Evolutionary conservation across 1,284 basidiomycete species (phyloP).

Genomic region (Fomes fomentarius): DNA sequence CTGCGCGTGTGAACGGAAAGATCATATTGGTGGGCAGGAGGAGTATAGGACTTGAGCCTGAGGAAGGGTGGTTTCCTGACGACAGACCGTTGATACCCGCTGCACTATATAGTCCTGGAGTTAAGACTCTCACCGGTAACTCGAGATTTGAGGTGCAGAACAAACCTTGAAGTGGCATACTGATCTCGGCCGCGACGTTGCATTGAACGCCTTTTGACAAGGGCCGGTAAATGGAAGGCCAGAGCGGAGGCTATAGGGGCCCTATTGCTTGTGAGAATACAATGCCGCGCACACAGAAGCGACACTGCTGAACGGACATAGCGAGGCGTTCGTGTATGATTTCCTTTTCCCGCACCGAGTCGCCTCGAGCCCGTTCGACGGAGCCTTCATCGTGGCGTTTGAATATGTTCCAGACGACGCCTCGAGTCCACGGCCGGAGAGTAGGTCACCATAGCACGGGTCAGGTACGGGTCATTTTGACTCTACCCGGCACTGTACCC

Average conservation of each 20-base stretch:
- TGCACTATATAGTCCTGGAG: background rate
- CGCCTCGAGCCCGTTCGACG: background rate
- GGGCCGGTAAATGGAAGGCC: background rate
- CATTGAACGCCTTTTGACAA: background rate
- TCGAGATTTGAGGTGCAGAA: background rate
- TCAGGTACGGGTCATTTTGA: too few relatives aligned
- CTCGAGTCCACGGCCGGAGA: background rate
- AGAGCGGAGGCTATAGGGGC: background rate
- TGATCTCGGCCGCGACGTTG: background rate
- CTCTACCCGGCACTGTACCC: too few relatives aligned
- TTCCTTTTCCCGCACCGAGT: conserved; percentile 2
- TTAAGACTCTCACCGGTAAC: background rate
- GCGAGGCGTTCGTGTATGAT: conserved; percentile 5
- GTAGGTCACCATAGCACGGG: too few relatives aligned
- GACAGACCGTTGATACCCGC: background rate
- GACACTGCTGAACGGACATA: background rate
- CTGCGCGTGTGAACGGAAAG: background rate
- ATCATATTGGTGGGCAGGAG: background rate
- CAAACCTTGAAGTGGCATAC: background rate
- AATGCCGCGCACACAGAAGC: background rate
- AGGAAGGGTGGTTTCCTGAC: background rate
- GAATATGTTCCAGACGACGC: background rate
- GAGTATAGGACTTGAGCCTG: background rate
- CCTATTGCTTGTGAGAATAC: background rate
- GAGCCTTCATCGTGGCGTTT: background rate